Base-by-base conservation (phyloP, 129 eudicot genomes). In the Glebionis coronaria region DNA sequence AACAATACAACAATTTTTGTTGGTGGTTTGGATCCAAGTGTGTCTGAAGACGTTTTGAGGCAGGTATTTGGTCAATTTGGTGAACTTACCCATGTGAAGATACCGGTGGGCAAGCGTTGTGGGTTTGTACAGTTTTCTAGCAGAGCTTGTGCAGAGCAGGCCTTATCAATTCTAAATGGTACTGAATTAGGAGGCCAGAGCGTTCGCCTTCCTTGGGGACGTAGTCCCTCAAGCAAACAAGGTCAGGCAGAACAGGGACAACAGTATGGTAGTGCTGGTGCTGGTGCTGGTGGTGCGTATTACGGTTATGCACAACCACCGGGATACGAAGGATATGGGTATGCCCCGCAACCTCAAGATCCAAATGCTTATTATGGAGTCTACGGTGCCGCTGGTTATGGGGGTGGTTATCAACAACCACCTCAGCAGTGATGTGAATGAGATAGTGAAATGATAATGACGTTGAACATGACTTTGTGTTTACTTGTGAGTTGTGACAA, bases 1-100 rank as follows among this genome's bases (percentile, higher is more conserved):
- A 94, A 67, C 85, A 94, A 94, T 75, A 89, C 99, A 65, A 94
- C 97, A 38, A 87, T 93, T 67, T 93, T 93, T 79, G 99, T 93
- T 71, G 99, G 99, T 74, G 99, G 95, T 68, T 66, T 93, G 75
- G 99, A 93, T 63, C 86, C 96, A 31, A 89, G 73, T 59, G 97
- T 93, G 13, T 76, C 95, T 11, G 99, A 93, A 38, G 97, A 93
- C 12, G 86, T 76, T 38, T 65, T 93, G 74, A 89, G 79, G 78
- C 88, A 82, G 70, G 88, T 87, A 5, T 93, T 93, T 68, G 83
- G 95, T 54, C 96, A 76, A 31, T 93, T 78, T 66, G 99, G 99
- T 67, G 99, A 93, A 59, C 76, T 93, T 56, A 82, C 84, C 64
- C 99, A 93, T 71, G 99, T 93, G 9, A 93, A 89, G 80, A 89